A percentile compares a stretch with the other conserved stretches of the same genome.
phyloP scores from a whole-genome alignment of 192 early-diverging fungal species.

The Geosiphon pyriformis region DNA sequence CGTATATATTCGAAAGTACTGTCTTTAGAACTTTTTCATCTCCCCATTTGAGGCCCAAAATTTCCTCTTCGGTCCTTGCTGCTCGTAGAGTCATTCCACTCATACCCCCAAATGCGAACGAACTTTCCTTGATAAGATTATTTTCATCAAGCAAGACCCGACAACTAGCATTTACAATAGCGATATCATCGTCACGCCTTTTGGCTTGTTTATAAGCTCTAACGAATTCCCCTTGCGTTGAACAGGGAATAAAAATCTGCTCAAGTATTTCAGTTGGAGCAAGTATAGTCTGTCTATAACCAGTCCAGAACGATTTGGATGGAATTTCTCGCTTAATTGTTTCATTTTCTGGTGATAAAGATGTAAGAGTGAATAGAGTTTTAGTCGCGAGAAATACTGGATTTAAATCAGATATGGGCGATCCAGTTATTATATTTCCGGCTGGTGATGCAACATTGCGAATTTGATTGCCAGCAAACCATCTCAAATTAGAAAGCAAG shows the following conservation, averaged over 20 bases:
- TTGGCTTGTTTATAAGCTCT: constrained; percentile 84
- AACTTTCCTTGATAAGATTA: constrained; percentile 46
- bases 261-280: constrained; percentile 57
- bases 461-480: constrained; percentile 82
- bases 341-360: constrained; percentile 24
- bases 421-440: constrained; percentile 85
- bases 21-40: constrained; percentile 40
- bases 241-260: constrained; percentile 64
- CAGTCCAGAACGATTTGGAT: constrained; percentile 72
- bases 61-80: constrained; percentile 32
- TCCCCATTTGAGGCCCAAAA: constrained; percentile 55
- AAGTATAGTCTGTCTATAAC: constrained; percentile 73
- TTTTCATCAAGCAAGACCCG: constrained; percentile 48
- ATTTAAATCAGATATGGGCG: constrained; percentile 85
- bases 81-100: constrained; percentile 60
- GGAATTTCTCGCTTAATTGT: constrained; percentile 42
- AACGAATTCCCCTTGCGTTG: constrained; percentile 49
- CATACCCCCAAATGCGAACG: constrained; percentile 79
- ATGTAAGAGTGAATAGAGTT: constrained; percentile 46
- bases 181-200: constrained; percentile 83
- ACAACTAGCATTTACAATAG: constrained; percentile 77
- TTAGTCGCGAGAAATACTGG: constrained; percentile 73
- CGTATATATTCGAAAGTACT: no score
- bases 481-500: constrained; percentile 64
- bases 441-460: constrained; percentile 81